A percentile compares a stretch with the other conserved stretches of the same genome.
phyloP scores from a whole-genome alignment of 768 basidiomycete genomes.

The Omphalotus guepiniiformis region DNA sequence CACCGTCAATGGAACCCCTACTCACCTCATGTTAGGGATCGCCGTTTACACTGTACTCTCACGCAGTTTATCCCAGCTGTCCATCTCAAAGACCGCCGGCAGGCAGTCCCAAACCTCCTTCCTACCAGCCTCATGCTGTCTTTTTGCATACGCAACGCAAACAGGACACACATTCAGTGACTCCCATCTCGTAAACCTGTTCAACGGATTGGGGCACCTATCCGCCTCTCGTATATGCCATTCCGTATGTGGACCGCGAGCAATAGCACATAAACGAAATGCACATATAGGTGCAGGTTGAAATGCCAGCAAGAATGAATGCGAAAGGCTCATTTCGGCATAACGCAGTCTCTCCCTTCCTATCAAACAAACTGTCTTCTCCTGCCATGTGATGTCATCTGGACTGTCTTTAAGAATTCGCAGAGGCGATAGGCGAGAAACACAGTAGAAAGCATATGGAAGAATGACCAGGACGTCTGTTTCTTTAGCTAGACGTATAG shows the following conservation, averaged over 20 bases:
- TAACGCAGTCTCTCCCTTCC: slow-evolving; percentile 37
- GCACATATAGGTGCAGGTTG: slow-evolving; percentile 27
- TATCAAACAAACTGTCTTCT: slow-evolving; percentile 35
- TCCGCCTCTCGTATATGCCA: slow-evolving; percentile 38
- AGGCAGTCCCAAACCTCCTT: slow-evolving; percentile 21
- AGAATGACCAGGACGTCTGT: slow-evolving; percentile 36
- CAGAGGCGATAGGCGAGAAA: slow-evolving; percentile 36
- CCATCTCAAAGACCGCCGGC: slow-evolving; percentile 18
- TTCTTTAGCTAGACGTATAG: slow-evolving; percentile 39
- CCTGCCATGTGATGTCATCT: slow-evolving; percentile 33
- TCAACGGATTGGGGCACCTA: slow-evolving; percentile 24
- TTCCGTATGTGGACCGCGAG: slow-evolving; percentile 36
- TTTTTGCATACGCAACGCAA: slow-evolving; percentile 16
- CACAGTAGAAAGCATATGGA: slow-evolving; percentile 48
- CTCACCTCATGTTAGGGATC: neutral
- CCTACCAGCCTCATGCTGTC: slow-evolving; percentile 17
- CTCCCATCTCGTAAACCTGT: slow-evolving; percentile 14
- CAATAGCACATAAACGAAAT: slow-evolving; percentile 27
- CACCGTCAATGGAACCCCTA: neutral
- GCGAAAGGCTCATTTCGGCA: slow-evolving; percentile 38
- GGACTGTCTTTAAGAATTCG: slow-evolving; percentile 33
- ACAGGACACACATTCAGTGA: slow-evolving; percentile 17
- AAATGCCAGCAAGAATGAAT: slow-evolving; percentile 39
- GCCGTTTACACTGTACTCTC: neutral
- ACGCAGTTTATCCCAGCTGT: slow-evolving; percentile 15